Evolutionary conservation across 179 eudicot species (phyloP).

Genomic region (Nepenthes alata): DNA sequence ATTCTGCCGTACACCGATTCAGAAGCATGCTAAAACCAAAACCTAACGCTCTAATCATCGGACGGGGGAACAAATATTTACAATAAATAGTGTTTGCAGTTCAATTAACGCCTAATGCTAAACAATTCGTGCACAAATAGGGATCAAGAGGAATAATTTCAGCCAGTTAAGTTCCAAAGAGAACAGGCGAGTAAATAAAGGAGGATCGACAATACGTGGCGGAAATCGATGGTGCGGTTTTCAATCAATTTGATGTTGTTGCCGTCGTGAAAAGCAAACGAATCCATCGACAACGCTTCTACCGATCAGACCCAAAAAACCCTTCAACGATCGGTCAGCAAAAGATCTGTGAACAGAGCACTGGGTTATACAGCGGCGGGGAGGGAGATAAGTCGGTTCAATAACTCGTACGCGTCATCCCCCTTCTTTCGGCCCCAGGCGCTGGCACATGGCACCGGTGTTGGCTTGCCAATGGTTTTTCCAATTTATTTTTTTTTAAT

Average conservation of each 20-base stretch:
- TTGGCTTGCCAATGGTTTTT: no score
- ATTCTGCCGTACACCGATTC: no score
- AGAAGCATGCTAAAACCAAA: no score
- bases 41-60: no score
- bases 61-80: no score
- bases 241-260: conserved; percentile 55
- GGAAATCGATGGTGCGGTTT: conserved; percentile 36
- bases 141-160: background rate
- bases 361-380: background rate
- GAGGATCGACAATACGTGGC: conserved; percentile 25
- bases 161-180: background rate
- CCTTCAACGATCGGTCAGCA: conserved; percentile 13
- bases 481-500: no score
- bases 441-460: background rate
- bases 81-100: background rate
- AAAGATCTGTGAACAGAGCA: background rate
- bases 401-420: background rate
- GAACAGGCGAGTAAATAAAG: background rate
- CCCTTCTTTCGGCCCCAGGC: conserved; percentile 7
- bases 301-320: conserved; percentile 10
- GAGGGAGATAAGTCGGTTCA: background rate
- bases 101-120: background rate
- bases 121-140: background rate
- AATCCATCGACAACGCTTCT: conserved; percentile 33
- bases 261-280: conserved; percentile 53